Evolutionary conservation across 257 asterid genomes (phyloP), one percentile per base, ranked within the genome.

Genomic region (Solanum rostratum): DNA sequence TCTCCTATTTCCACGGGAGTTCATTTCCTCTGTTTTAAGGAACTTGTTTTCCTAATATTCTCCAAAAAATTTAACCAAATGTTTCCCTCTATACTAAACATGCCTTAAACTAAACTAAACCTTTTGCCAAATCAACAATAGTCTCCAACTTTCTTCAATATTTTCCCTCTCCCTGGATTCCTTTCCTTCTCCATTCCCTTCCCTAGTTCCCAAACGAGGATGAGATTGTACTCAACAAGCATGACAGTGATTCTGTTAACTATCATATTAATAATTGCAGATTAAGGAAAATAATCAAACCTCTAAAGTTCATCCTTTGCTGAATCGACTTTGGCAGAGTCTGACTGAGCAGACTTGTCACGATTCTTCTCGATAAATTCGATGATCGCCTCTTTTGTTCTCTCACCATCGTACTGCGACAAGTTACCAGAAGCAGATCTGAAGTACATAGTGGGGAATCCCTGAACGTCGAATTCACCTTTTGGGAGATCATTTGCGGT

Each of bases 371-470:
- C 79, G 20, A 87, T 87, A 39, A 87, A 87, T 29, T 84, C 87
- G 29, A 84, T 79, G 22, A 87, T 80, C 8, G 65, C 89, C 43
- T 84, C 83, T 82, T 87, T 84, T 19, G 89, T 84, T 39, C 85
- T 68, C 10, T 68, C 87, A 30, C 87, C 89, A 1, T 49, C 37
- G 22, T 87, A 87, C 18, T 27, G 83, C 13, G 27, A 22, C 63
- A 87, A 24, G 54, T 79, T 84, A 50, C 89, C 89, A 6, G 83
- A 84, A 71, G 89, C 85, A 3, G 89, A 68, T 66, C 4, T 81
- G 79, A 87, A 87, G 83, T 84, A 87, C 63, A 87, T 6, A 1
- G 87, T 87, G 29, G 87, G 86, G 83, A 41, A 87, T 53, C 85
- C 87, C 55, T 68, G 68, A 20, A 79, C 62, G 0, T 84, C 73